Evolutionary conservation across 2,329 filamentous ascomycete genomes (phyloP).

Genomic region (Aureobasidium sp.): DNA sequence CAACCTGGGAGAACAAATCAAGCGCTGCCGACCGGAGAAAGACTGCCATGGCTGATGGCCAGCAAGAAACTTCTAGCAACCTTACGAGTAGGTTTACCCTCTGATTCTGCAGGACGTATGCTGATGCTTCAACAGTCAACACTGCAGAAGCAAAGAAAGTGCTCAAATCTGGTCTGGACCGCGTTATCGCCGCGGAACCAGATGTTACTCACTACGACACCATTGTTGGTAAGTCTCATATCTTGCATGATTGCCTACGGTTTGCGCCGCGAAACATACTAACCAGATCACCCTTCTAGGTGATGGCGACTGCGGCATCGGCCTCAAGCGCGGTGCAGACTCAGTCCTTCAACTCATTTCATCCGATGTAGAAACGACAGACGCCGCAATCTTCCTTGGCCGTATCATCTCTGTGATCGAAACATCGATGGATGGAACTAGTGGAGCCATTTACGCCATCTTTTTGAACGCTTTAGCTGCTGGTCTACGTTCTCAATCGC

Average conservation of each 20-base stretch:
- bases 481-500: conserved; percentile 52
- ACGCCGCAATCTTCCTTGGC: conserved; percentile 54
- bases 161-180: conserved; percentile 51
- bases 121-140: conserved; percentile 40
- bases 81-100: conserved; percentile 38
- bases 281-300: background rate
- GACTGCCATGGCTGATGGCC: conserved; percentile 31
- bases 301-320: conserved; percentile 84
- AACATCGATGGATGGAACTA: conserved; percentile 66
- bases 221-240: conserved; percentile 46
- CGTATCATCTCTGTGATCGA: conserved; percentile 59
- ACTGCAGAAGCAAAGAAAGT: conserved; percentile 43
- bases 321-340: conserved; percentile 80
- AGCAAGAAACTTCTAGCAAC: conserved; percentile 44
- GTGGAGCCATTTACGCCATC: conserved; percentile 74
- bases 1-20: conserved; percentile 51
- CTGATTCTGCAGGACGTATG: background rate
- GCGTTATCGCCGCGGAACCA: conserved; percentile 57
- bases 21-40: conserved; percentile 33
- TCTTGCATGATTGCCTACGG: background rate
- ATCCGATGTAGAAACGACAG: conserved; percentile 38
- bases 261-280: background rate
- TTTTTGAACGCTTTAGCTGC: conserved; percentile 81
- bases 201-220: conserved; percentile 65
- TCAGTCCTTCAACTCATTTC: conserved; percentile 41